phyloP scores from a whole-genome alignment of 2,329 filamentous ascomycete species.

The Alternaria arborescens region DNA sequence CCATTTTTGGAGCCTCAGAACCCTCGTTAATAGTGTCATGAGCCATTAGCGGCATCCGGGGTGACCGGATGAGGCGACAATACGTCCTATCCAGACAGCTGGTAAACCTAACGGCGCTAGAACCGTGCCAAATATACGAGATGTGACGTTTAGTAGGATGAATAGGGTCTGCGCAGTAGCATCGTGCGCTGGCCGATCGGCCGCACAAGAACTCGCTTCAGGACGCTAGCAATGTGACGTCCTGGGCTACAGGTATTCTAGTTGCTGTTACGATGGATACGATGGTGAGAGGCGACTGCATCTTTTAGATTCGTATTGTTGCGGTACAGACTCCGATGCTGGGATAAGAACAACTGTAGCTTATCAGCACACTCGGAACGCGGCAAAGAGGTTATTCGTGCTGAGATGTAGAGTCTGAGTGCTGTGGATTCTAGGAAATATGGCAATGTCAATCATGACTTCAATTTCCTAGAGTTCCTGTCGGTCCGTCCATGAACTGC shows the following conservation, averaged over 20 bases:
- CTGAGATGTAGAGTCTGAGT: neutral
- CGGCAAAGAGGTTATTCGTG: neutral
- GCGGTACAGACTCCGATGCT: neutral
- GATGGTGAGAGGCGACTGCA: neutral
- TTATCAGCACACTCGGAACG: neutral
- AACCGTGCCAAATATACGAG: conserved; percentile 9
- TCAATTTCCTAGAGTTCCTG: neutral
- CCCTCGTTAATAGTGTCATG: neutral
- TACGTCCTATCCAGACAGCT: neutral
- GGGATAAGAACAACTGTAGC: neutral
- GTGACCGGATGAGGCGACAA: neutral
- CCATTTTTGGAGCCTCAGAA: neutral
- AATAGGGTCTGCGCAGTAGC: neutral
- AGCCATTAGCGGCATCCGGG: neutral
- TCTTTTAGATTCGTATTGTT: neutral
- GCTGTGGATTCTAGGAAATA: neutral
- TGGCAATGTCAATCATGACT: neutral
- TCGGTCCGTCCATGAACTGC: neutral
- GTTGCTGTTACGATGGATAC: neutral
- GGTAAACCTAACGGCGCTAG: neutral
- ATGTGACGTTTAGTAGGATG: conserved; percentile 10
- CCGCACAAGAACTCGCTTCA: neutral
- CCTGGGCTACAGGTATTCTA: neutral
- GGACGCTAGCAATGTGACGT: neutral
- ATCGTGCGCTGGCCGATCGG: conserved; percentile 8